These are phyloP conservation scores for Melaleuca alternifolia DNA, from an alignment of 345 rosid genomes.

Conservation along the genomic window DNA sequence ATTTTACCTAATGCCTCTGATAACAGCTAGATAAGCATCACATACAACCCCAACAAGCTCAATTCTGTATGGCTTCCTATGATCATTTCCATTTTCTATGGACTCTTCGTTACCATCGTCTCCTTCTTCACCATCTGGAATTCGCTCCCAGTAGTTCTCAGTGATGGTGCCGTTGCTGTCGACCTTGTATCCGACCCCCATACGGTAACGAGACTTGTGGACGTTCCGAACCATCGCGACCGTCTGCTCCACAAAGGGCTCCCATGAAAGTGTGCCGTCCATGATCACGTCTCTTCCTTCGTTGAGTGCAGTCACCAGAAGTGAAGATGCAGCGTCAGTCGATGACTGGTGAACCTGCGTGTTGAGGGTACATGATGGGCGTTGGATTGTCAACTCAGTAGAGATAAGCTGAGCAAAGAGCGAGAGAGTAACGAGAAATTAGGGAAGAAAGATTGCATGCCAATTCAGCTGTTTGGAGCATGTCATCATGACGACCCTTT, in stretches of 20 bases:
- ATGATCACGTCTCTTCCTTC: slow-evolving; percentile 95
- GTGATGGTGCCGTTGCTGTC: slow-evolving; percentile 43
- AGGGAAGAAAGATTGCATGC: slow-evolving; percentile 12
- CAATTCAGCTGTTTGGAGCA: slow-evolving; percentile 83
- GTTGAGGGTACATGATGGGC: neutral
- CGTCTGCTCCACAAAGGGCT: slow-evolving; percentile 80
- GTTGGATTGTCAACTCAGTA: neutral
- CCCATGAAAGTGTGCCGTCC: slow-evolving; percentile 96
- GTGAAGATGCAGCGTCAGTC: slow-evolving; percentile 77
- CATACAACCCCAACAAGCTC: slow-evolving; percentile 86
- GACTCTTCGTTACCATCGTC: slow-evolving; percentile 13
- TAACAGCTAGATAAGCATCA: slow-evolving; percentile 83
- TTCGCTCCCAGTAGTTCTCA: slow-evolving; percentile 67
- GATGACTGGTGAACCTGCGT: slow-evolving; percentile 84
- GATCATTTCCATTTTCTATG: slow-evolving; percentile 1
- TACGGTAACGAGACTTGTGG: slow-evolving; percentile 60
- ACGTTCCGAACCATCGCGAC: slow-evolving; percentile 76
- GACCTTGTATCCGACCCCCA: slow-evolving; percentile 78
- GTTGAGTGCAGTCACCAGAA: slow-evolving; percentile 80
- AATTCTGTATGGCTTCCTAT: slow-evolving; percentile 65
- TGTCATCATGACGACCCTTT: slow-evolving; percentile 65
- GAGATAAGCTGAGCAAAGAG: neutral
- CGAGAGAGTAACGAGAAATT: neutral
- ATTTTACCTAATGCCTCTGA: slow-evolving; percentile 72
- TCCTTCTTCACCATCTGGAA: slow-evolving; percentile 22